Evolutionary conservation across 805 yeast species (phyloP).

Genomic region (Candida ponderosae): DNA sequence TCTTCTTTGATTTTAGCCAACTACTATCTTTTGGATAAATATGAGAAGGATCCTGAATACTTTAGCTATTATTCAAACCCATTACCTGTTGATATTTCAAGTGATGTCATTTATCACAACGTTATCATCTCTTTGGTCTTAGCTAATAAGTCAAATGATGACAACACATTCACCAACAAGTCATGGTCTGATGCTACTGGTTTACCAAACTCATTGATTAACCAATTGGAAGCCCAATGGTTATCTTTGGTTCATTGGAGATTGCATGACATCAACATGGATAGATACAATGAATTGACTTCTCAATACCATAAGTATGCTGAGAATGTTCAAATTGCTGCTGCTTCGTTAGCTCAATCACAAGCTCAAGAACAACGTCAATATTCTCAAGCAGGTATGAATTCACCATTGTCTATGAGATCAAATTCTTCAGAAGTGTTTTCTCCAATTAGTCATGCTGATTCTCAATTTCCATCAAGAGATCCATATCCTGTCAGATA

Average conservation of each 20-base stretch:
- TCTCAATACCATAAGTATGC: slow-evolving; percentile 17
- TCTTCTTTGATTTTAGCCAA: slow-evolving; percentile 74
- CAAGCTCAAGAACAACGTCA: slow-evolving; percentile 1
- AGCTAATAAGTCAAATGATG: slow-evolving; percentile 93
- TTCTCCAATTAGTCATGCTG: slow-evolving; percentile 13
- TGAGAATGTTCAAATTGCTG: slow-evolving; percentile 5
- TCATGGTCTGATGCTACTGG: slow-evolving; percentile 98
- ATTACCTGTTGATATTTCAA: slow-evolving; percentile 19
- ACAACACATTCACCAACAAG: slow-evolving; percentile 89
- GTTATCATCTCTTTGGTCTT: slow-evolving; percentile 65
- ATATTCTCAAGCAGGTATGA: no score
- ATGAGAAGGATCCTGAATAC: slow-evolving; percentile 27
- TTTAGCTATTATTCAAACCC: slow-evolving; percentile 20
- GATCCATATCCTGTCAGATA: slow-evolving; percentile 7
- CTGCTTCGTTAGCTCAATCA: no score
- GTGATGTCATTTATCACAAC: slow-evolving; percentile 39
- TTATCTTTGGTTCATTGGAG: slow-evolving; percentile 53
- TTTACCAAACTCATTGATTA: slow-evolving; percentile 50
- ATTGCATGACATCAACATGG: slow-evolving; percentile 30
- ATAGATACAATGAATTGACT: slow-evolving; percentile 15
- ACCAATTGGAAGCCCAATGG: slow-evolving; percentile 67
- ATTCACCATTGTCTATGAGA: neutral
- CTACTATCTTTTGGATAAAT: slow-evolving; percentile 67
- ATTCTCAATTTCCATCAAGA: slow-evolving; percentile 13
- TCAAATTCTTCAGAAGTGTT: slow-evolving; percentile 6